Evolutionary conservation across 768 basidiomycete genomes (phyloP).

Genomic region (Auricularia heimuer): DNA sequence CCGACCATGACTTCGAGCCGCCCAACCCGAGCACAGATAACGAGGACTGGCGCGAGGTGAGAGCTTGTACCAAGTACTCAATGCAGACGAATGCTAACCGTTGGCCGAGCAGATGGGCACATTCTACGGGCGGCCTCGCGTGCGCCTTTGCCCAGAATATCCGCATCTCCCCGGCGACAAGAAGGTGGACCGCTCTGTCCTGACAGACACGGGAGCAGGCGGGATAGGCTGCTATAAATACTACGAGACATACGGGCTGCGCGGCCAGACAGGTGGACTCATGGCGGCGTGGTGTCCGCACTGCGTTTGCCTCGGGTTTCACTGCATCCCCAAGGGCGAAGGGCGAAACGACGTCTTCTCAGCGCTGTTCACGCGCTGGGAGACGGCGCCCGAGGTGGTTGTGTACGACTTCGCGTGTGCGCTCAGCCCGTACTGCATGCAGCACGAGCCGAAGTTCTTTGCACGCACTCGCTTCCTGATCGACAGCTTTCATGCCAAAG

Average conservation of each 20-base stretch:
- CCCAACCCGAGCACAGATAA: background rate
- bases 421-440: conserved; percentile 25
- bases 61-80: background rate
- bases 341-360: conserved; percentile 32
- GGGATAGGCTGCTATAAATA: background rate
- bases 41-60: background rate
- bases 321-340: conserved; percentile 24
- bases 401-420: conserved; percentile 27
- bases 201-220: background rate
- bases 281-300: background rate
- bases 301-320: background rate
- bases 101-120: background rate
- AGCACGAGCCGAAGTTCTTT: conserved; percentile 22
- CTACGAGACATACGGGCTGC: background rate
- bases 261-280: background rate
- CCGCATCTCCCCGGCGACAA: background rate
- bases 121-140: background rate
- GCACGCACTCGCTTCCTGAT: conserved; percentile 24
- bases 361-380: conserved; percentile 26
- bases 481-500: conserved; percentile 25
- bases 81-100: background rate
- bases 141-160: background rate
- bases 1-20: background rate
- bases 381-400: conserved; percentile 18
- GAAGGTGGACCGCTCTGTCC: background rate